Percentiles rank a stretch among this genome's conserved stretches.
Evolutionary conservation across 2,329 filamentous ascomycete genomes (phyloP).

Genomic region (Helicocarpus griseus): DNA sequence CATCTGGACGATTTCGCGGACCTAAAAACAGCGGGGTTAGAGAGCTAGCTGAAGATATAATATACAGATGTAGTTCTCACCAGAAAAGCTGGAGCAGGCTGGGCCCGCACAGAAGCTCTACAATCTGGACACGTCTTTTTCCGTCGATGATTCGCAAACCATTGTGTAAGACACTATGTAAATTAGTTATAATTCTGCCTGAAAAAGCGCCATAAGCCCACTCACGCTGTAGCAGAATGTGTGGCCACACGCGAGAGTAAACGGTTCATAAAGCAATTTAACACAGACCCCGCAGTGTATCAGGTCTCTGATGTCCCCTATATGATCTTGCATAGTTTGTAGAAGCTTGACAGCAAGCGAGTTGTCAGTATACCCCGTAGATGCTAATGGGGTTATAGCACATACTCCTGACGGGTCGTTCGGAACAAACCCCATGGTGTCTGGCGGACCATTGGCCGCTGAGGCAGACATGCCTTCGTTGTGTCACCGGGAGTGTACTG

Average conservation of each 20-base stretch:
- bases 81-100: slow-evolving; percentile 56
- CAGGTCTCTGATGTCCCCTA: slow-evolving; percentile 51
- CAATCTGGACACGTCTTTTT: slow-evolving; percentile 63
- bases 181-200: slow-evolving; percentile 14
- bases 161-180: slow-evolving; percentile 46
- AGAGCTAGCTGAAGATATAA: background rate
- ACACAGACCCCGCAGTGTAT: slow-evolving; percentile 62
- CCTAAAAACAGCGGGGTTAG: slow-evolving; percentile 27
- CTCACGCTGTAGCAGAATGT: slow-evolving; percentile 61
- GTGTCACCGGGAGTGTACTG: too few species aligned
- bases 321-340: slow-evolving; percentile 42
- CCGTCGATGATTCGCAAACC: slow-evolving; percentile 43
- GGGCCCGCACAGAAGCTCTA: slow-evolving; percentile 46
- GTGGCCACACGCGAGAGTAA: slow-evolving; percentile 58
- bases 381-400: too few species aligned
- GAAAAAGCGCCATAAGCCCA: slow-evolving; percentile 9
- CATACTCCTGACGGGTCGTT: slow-evolving; percentile 2
- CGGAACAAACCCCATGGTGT: background rate
- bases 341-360: slow-evolving; percentile 22
- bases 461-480: background rate
- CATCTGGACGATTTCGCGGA: slow-evolving; percentile 55
- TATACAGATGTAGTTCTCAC: slow-evolving; percentile 28
- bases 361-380: background rate
- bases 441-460: background rate
- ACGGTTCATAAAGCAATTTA: slow-evolving; percentile 59